Evolutionary conservation across 1,139 yeast genomes (phyloP), one percentile per base, ranked within the genome.

Genomic region (Taphrina communis): DNA sequence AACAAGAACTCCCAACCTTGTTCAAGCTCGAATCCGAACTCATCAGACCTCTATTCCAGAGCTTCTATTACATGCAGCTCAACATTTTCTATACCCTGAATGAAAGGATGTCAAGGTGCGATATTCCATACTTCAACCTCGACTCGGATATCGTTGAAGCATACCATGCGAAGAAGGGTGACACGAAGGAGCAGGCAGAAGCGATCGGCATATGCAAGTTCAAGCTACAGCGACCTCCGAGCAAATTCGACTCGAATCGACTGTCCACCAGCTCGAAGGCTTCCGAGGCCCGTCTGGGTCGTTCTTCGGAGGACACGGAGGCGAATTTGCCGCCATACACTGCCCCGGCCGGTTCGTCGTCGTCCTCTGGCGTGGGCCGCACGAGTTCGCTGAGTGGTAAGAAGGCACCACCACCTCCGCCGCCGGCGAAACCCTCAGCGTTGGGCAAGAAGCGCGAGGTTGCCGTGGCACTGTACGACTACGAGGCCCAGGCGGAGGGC

Each of bases 51-150:
- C 82, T 94, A 75, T 95, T 94, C 80, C 96, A 93, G 74, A 88
- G 95, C 71, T 88, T 94, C 79, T 94, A 94, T 81, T 94, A 88
- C 83, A 94, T 95, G 98, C 99, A 94, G 81, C 85, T 94, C 81
- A 94, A 94, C 82, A 91, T 94, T 71, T 94, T 92, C 80, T 94
- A 94, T 82, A 92, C 97, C 0, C 82, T 94, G 72, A 93, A 90
- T 82, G 88, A 84, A 76, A 85, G 90, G 75, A 90, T 94, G 91
- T 97, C 93, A 79, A 97, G 91, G 78, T 87, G 93, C 89, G 92
- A 94, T 81, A 94, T 94, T 73, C 97, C 98, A 14, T 93, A 94
- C 80, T 94, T 94, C 80, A 97, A 94, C 77, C 82, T 94, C 76
- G 59, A 70, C 19, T 69, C 68, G 56, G 98, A 92, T 77, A 89